phyloP scores from a whole-genome alignment of 306 rosid species.

The Gillenia trifoliata region DNA sequence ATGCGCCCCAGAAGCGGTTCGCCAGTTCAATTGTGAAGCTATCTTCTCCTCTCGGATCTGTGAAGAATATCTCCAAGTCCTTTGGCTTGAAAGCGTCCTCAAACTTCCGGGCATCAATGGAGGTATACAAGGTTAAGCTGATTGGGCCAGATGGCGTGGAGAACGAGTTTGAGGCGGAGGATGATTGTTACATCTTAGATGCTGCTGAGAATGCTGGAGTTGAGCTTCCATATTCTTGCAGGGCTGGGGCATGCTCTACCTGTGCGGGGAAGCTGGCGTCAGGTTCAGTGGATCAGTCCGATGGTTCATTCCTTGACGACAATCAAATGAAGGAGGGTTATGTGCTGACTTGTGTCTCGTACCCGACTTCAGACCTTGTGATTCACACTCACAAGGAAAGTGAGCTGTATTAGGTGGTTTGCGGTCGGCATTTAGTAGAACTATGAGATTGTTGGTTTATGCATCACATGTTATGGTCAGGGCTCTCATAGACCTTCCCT shows the following conservation, averaged over 20 bases:
- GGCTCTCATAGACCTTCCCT: neutral
- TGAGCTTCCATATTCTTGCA: slow-evolving; percentile 84
- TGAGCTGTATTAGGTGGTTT: slow-evolving; percentile 51
- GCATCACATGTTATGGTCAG: neutral
- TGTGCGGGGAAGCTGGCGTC: slow-evolving; percentile 63
- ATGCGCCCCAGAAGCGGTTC: slow-evolving; percentile 18
- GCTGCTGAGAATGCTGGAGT: slow-evolving; percentile 71
- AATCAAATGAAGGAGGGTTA: slow-evolving; percentile 52
- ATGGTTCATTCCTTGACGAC: slow-evolving; percentile 75
- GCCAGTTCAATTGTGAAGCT: slow-evolving; percentile 31
- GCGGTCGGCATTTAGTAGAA: neutral
- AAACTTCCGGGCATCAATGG: slow-evolving; percentile 52
- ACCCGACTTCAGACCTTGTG: slow-evolving; percentile 67
- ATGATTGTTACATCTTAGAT: slow-evolving; percentile 66
- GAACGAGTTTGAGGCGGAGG: slow-evolving; percentile 66
- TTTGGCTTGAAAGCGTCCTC: slow-evolving; percentile 59
- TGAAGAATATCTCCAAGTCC: slow-evolving; percentile 37
- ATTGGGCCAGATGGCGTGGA: slow-evolving; percentile 57
- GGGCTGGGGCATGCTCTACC: slow-evolving; percentile 85
- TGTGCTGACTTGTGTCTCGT: slow-evolving; percentile 60
- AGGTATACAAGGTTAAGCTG: slow-evolving; percentile 64
- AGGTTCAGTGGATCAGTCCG: slow-evolving; percentile 70
- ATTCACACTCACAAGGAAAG: slow-evolving; percentile 80
- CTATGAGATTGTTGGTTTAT: too few relatives aligned
- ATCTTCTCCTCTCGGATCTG: slow-evolving; percentile 47